These are phyloP conservation scores for Ascochyta lentis DNA, from an alignment of 2,329 filamentous ascomycete species.

Conservation along the genomic window DNA sequence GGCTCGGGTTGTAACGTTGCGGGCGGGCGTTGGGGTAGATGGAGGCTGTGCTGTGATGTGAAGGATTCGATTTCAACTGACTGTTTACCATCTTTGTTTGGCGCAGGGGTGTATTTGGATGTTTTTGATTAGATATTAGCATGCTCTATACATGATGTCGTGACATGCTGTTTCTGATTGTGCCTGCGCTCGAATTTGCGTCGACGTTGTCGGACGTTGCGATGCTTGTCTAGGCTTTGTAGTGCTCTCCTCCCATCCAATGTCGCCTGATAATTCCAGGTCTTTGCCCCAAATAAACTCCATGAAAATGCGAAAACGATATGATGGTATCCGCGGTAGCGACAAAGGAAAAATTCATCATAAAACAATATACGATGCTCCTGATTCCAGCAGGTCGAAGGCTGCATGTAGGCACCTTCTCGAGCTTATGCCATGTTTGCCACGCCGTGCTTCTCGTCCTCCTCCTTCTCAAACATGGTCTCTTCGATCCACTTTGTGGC, in stretches of 20 bases:
- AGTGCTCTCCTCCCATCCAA: background rate
- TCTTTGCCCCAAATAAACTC: conserved; percentile 4
- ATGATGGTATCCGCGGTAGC: conserved; percentile 17
- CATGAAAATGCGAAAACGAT: conserved; percentile 13
- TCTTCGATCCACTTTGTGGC: conserved; percentile 58
- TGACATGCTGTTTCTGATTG: background rate
- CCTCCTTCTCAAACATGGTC: conserved; percentile 55
- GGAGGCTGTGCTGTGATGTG: no score
- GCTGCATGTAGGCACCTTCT: background rate
- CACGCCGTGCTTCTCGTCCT: conserved; percentile 45
- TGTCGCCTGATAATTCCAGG: conserved; percentile 8
- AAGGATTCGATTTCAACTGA: no score
- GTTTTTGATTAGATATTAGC: conserved; percentile 11
- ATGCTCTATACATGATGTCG: conserved; percentile 7
- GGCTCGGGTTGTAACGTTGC: background rate
- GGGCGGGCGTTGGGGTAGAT: no score
- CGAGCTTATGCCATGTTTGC: conserved; percentile 32
- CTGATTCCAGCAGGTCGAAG: conserved; percentile 11
- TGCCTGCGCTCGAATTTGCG: background rate
- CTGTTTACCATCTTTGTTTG: no score
- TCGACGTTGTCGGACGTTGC: background rate
- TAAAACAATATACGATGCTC: conserved; percentile 7
- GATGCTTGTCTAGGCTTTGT: background rate
- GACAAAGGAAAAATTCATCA: conserved; percentile 18
- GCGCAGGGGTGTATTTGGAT: background rate